Conservation (phyloP, 176 grass and related monocot genomes). For the Rhynchospora breviuscula region DNA sequence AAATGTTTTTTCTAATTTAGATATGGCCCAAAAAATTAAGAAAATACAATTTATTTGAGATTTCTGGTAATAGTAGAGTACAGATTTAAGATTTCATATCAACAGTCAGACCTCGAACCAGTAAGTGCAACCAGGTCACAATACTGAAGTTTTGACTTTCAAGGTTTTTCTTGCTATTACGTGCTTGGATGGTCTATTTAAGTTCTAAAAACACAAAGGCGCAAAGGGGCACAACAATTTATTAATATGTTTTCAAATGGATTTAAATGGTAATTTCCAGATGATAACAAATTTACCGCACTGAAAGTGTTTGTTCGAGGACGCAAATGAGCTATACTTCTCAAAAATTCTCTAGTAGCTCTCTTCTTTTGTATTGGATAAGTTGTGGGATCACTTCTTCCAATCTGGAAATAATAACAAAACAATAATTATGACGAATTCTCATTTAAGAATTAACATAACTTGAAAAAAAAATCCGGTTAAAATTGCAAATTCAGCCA, state of each 20-base stretch:
- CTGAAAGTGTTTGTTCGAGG: slow-evolving; percentile 99
- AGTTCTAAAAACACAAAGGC: not conserved
- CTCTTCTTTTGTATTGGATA: slow-evolving; percentile 99
- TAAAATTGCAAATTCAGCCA: not conserved
- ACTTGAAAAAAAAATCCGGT: not conserved
- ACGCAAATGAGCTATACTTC: slow-evolving; percentile 87
- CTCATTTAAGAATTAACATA: not conserved
- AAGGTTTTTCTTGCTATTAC: too few relatives aligned
- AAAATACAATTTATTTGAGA: not conserved
- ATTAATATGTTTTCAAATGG: not conserved
- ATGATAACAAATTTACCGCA: slow-evolving; percentile 52
- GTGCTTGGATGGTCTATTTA: not conserved
- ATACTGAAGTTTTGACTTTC: not conserved
- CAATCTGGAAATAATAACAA: slow-evolving; percentile 61
- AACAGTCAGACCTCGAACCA: not conserved
- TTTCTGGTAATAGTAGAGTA: not conserved
- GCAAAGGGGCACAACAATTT: not conserved
- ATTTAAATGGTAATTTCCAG: not conserved
- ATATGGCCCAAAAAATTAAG: not conserved
- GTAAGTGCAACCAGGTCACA: not conserved
- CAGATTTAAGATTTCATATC: not conserved
- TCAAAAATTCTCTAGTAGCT: slow-evolving; percentile 84
- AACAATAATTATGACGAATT: slow-evolving; percentile 3
- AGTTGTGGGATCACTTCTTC: slow-evolving; percentile 70
- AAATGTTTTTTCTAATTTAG: not conserved